Base-by-base conservation (phyloP, 148 eudicot genomes). In the Rhododendron ovatum region DNA sequence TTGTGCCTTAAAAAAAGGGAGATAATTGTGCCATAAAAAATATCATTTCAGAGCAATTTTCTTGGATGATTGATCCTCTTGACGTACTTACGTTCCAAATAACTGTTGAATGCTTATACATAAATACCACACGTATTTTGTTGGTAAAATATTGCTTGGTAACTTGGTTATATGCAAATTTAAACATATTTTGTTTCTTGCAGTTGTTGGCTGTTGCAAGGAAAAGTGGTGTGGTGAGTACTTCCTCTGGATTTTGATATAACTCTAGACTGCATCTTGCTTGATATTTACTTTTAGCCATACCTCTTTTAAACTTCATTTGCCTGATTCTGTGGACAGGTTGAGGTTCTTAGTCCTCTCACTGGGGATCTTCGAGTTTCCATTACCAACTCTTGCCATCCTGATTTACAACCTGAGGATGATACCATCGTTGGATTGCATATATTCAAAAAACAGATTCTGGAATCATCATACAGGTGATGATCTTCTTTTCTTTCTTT, bases 201-300 rank as follows among this genome's bases (percentile, higher is more conserved):
- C 93, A 97, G 99, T 88, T 95, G 87, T 88, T 97, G 55, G 94
- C 92, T 81, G 94, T 97, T 88, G 99, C 98, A 65, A 91, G 99
- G 86, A 97, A 94, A 90, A 93, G 87, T 83, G 99, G 98, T 53
- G 26, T 81, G 89, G 99, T 97, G 82, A 96, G 99, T 90, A 59
- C 13, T 28, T 83, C 76, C 13, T 48, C 39, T 69, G 50, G 84
- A 84, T 9, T 30, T 67, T 41, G 14, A 45, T 26, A 28, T n/a
- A 26, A 28, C 65, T 41, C 55, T 24, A 48, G 75, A 59, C 35
- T 33, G 51, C 35, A 26, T 30, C 20, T 48, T 83, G 48, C 45
- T 83, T 82, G 85, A 50, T n/a, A 30, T 55, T 82, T 83, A 51
- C 45, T 6, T 78, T 18, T 53, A 83, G 9, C 39, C 37, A 24